Conservation (phyloP, 805 yeast species). For the Naumovozyma castellii region DNA sequence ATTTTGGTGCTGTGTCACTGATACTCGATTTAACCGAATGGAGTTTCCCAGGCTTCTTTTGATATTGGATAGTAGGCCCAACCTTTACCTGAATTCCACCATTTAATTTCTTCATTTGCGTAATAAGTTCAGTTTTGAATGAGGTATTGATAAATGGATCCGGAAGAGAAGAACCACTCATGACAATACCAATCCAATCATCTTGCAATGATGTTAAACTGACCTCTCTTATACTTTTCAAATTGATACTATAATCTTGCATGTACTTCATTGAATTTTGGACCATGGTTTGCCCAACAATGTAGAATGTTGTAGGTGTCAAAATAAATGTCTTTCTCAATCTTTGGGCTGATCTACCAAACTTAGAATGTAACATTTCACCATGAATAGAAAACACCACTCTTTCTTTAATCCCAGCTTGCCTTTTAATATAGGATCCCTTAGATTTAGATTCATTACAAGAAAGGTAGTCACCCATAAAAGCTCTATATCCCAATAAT, state of each 20-base stretch:
- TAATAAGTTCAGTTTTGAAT: constrained; percentile 82
- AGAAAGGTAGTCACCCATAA: constrained; percentile 87
- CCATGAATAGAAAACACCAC: constrained; percentile 77
- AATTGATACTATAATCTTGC: constrained; percentile 55
- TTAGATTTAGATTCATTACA: constrained; percentile 68
- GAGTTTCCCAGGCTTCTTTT: constrained; percentile 78
- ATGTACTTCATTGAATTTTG: constrained; percentile 51
- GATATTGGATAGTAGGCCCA: constrained; percentile 67
- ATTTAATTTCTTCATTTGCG: constrained; percentile 58
- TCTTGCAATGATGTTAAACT: constrained; percentile 73
- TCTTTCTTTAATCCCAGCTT: constrained; percentile 57
- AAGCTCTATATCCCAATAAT: constrained; percentile 77
- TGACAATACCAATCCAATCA: constrained; percentile 72
- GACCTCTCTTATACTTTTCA: constrained; percentile 49
- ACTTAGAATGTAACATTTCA: constrained; percentile 71
- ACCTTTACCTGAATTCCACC: constrained; percentile 51
- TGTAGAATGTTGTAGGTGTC: constrained; percentile 51
- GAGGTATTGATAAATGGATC: constrained; percentile 73
- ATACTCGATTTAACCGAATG: constrained; percentile 64
- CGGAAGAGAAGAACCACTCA: constrained; percentile 38
- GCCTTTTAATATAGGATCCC: constrained; percentile 67
- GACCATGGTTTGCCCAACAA: constrained; percentile 64
- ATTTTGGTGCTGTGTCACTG: constrained; percentile 52
- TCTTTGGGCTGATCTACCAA: constrained; percentile 85
- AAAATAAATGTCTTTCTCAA: constrained; percentile 64